phyloP scores from a whole-genome alignment of 257 asterid species.

The Petunia secreta region DNA sequence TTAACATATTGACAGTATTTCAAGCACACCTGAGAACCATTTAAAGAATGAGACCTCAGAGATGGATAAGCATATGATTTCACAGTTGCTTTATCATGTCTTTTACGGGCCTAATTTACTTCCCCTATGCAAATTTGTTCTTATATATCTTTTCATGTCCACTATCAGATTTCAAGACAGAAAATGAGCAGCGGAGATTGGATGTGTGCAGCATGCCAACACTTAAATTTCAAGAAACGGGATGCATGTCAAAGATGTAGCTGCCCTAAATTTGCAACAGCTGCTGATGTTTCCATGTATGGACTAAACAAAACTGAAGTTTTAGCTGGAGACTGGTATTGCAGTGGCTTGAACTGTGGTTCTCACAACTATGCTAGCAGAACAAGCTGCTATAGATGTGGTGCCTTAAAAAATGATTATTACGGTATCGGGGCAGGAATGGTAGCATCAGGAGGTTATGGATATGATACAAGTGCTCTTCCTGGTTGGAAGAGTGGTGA shows the following conservation, averaged over 20 bases:
- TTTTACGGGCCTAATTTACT: neutral
- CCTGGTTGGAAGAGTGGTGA: slow-evolving; percentile 96
- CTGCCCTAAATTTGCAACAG: slow-evolving; percentile 67
- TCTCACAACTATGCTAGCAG: slow-evolving; percentile 89
- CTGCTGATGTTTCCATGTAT: slow-evolving; percentile 50
- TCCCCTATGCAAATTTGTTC: neutral
- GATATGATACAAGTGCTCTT: slow-evolving; percentile 41
- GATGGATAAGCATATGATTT: neutral
- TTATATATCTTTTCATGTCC: neutral
- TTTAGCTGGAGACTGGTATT: slow-evolving; percentile 89
- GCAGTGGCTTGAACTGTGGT: slow-evolving; percentile 61
- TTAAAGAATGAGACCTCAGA: neutral
- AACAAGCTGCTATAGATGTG: slow-evolving; percentile 62
- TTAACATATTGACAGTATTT: neutral
- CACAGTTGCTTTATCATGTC: neutral
- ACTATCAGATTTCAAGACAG: neutral
- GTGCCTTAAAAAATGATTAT: slow-evolving; percentile 50
- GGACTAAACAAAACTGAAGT: slow-evolving; percentile 44
- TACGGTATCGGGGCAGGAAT: slow-evolving; percentile 49
- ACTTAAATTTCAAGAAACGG: slow-evolving; percentile 69
- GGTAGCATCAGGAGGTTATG: slow-evolving; percentile 47
- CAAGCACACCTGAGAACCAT: too few species aligned
- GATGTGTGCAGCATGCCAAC: slow-evolving; percentile 89
- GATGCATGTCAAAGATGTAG: slow-evolving; percentile 75
- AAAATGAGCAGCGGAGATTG: slow-evolving; percentile 54